Conservation (phyloP, 2,329 filamentous ascomycete genomes). For the Cordyceps sp. region DNA sequence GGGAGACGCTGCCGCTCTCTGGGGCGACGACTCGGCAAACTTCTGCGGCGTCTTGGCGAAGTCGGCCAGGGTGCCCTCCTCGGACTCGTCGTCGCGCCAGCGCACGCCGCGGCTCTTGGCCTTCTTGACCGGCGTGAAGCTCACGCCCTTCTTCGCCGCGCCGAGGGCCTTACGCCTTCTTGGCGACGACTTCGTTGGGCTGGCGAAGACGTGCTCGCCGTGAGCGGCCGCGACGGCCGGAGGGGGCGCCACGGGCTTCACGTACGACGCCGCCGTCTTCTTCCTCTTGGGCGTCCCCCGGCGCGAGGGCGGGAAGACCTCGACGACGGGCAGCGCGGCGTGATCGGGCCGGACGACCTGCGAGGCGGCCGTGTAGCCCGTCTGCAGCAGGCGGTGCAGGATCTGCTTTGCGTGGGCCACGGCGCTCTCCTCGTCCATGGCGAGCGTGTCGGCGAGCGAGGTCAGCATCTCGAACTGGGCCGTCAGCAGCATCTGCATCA, state of each 20-base stretch:
- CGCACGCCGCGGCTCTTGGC: slow-evolving; percentile 64
- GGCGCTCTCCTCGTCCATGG: slow-evolving; percentile 72
- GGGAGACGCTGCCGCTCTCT: neutral
- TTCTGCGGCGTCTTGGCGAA: slow-evolving; percentile 82
- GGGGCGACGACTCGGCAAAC: slow-evolving; percentile 16
- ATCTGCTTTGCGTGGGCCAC: slow-evolving; percentile 62
- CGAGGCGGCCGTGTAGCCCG: slow-evolving; percentile 56
- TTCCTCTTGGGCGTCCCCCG: slow-evolving; percentile 65
- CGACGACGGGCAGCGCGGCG: slow-evolving; percentile 41
- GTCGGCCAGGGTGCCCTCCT: slow-evolving; percentile 72
- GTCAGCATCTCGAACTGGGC: slow-evolving; percentile 86
- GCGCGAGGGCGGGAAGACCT: slow-evolving; percentile 54
- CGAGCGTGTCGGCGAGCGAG: slow-evolving; percentile 64
- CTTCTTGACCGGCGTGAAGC: slow-evolving; percentile 70
- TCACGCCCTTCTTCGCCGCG: slow-evolving; percentile 49
- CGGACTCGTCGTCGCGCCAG: slow-evolving; percentile 80
- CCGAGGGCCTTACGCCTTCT: slow-evolving; percentile 53
- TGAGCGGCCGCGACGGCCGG: slow-evolving; percentile 22
- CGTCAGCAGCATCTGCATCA: slow-evolving; percentile 68
- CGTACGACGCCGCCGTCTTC: slow-evolving; percentile 26
- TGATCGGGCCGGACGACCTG: slow-evolving; percentile 88
- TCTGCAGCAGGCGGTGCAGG: slow-evolving; percentile 61
- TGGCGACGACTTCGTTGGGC: slow-evolving; percentile 62
- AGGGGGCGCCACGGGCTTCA: slow-evolving; percentile 27
- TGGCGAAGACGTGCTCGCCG: slow-evolving; percentile 13